phyloP scores from a whole-genome alignment of 208 protist species.

The Trypanosoma cruzi region DNA sequence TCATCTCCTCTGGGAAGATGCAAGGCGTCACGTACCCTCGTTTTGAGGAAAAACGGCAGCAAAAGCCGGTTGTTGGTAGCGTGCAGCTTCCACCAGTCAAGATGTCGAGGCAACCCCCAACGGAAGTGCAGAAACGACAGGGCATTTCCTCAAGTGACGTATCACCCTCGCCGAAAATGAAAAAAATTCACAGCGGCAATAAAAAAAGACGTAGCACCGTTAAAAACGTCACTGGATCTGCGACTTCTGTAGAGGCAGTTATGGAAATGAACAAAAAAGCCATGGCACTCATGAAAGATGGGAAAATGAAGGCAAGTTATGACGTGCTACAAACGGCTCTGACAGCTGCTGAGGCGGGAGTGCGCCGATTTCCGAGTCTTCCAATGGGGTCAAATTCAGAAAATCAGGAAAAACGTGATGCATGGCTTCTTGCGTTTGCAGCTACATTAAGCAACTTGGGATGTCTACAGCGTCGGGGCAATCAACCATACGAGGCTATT shows the following conservation, averaged over 20 bases:
- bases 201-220: neutral
- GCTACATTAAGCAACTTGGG: conserved; percentile 84
- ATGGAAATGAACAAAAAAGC: conserved; percentile 69
- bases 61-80: neutral
- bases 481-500: conserved; percentile 46
- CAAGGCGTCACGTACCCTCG: conserved; percentile 14
- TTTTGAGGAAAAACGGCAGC: neutral
- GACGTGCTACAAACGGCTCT: conserved; percentile 37
- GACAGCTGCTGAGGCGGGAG: conserved; percentile 25
- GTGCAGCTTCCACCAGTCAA: conserved; percentile 9
- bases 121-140: neutral
- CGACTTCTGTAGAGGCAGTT: conserved; percentile 35
- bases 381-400: neutral
- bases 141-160: neutral
- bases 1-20: neutral
- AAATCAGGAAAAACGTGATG: conserved; percentile 24
- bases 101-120: neutral
- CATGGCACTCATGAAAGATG: conserved; percentile 56
- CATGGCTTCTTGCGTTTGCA: conserved; percentile 67
- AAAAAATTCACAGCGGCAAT: neutral
- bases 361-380: conserved; percentile 2
- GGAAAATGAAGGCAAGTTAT: conserved; percentile 45
- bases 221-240: neutral
- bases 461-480: conserved; percentile 71
- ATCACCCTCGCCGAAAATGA: neutral